Percentiles rank a stretch among this genome's conserved stretches.
These are phyloP conservation scores for Sugiyamaella grinbergsii DNA, from an alignment of 1,139 yeast genomes.

Conservation along the genomic window DNA sequence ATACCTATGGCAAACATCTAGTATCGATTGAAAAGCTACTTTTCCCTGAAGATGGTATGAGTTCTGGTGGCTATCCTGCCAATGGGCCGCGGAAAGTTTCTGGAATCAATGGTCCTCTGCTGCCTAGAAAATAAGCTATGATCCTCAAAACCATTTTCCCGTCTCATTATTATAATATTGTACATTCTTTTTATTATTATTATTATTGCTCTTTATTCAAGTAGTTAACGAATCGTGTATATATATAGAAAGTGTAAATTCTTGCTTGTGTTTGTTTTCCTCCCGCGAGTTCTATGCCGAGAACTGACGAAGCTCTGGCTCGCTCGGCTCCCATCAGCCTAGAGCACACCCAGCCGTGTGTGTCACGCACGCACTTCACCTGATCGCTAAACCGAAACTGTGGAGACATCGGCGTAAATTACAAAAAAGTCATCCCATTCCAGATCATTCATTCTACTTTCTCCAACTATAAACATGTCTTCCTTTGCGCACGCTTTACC, in stretches of 20 bases:
- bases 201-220: background rate
- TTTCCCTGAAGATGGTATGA: conserved; percentile 21
- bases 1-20: conserved; percentile 71
- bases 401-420: too few relatives aligned
- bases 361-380: too few relatives aligned
- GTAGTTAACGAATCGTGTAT: conserved; percentile 13
- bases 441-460: too few relatives aligned
- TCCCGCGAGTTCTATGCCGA: too few relatives aligned
- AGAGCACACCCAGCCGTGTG: too few relatives aligned
- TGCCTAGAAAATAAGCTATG: background rate
- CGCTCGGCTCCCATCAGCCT: too few relatives aligned
- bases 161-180: conserved; percentile 8
- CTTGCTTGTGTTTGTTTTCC: background rate
- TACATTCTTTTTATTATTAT: conserved; percentile 16
- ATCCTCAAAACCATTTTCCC: background rate
- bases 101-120: background rate
- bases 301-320: too few relatives aligned
- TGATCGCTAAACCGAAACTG: too few relatives aligned
- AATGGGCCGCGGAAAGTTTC: conserved; percentile 6
- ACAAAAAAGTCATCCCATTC: too few relatives aligned
- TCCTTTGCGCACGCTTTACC: conserved; percentile 63
- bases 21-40: conserved; percentile 79
- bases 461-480: conserved; percentile 2
- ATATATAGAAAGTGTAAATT: conserved; percentile 6
- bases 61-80: background rate